phyloP scores from a whole-genome alignment of 345 rosid species.

The Dimocarpus longan region DNA sequence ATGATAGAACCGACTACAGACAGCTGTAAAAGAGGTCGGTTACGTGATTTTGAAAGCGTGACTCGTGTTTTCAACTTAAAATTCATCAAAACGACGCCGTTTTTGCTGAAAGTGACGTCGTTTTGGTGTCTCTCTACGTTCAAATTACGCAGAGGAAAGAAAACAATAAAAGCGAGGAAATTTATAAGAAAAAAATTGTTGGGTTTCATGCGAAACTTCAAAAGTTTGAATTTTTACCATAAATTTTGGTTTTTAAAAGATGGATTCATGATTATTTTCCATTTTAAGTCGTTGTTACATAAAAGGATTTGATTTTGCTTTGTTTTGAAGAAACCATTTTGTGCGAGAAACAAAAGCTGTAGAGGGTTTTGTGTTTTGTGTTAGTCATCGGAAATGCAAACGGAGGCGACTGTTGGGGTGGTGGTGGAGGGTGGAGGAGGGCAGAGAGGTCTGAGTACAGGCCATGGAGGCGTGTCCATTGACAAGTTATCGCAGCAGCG shows the following conservation, averaged over 20 bases:
- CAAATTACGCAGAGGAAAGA: background rate
- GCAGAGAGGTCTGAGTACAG: conserved; percentile 51
- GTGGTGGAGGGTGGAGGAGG: conserved; percentile 55
- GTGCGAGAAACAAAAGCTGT: background rate
- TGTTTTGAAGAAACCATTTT: background rate
- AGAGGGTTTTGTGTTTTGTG: background rate
- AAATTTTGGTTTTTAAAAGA: too few species aligned
- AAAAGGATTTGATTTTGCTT: conserved; percentile 5
- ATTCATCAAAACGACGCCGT: background rate
- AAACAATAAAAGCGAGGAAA: background rate
- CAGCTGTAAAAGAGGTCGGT: background rate
- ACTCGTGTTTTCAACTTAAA: background rate
- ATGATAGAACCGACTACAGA: background rate
- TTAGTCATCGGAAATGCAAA: conserved; percentile 57
- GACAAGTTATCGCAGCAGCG: conserved; percentile 48
- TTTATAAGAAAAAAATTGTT: background rate
- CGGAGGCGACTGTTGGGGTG: conserved; percentile 81
- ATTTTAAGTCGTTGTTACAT: too few species aligned
- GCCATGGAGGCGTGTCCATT: conserved; percentile 48
- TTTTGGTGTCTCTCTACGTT: background rate
- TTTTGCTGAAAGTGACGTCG: background rate
- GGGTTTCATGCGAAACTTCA: conserved; percentile 6
- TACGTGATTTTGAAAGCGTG: background rate
- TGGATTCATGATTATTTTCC: too few species aligned
- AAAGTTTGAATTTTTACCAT: background rate